Percentiles rank a stretch among this genome's conserved stretches.
phyloP scores from a whole-genome alignment of 23 red algal genomes.

The Gracilaria domingensis region DNA sequence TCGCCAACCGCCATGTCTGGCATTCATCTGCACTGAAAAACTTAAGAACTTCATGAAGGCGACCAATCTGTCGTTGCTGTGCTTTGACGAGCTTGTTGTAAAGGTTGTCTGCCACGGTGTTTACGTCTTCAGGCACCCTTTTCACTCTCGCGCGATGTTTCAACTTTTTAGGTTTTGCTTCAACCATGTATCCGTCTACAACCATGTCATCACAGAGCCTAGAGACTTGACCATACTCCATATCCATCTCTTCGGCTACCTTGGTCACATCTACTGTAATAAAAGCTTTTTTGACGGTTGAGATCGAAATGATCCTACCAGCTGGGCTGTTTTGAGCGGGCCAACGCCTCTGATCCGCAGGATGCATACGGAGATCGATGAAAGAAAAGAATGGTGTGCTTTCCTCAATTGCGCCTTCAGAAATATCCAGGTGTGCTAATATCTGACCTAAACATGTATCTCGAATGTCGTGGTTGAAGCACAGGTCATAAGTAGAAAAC shows the following conservation, averaged over 20 bases:
- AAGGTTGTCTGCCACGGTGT: slow-evolving; percentile 29
- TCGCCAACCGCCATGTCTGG: slow-evolving; percentile 40
- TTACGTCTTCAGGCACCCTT: slow-evolving; percentile 22
- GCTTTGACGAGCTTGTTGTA: slow-evolving; percentile 25
- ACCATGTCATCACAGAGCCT: slow-evolving; percentile 64
- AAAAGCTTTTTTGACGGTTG: slow-evolving; percentile 20
- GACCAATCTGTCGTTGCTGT: slow-evolving; percentile 37
- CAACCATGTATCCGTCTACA: slow-evolving; percentile 31
- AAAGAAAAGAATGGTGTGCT: slow-evolving; percentile 65
- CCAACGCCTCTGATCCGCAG: slow-evolving; percentile 14
- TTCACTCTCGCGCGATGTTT: slow-evolving; percentile 36
- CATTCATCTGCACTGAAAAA: slow-evolving; percentile 66
- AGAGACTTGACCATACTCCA: slow-evolving; percentile 51
- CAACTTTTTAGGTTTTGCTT: slow-evolving; percentile 44
- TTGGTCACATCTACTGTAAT: slow-evolving; percentile 34
- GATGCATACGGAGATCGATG: slow-evolving; percentile 36
- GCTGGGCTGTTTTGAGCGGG: slow-evolving; percentile 25
- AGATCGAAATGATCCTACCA: slow-evolving; percentile 11
- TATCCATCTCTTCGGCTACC: slow-evolving; percentile 45
- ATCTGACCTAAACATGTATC: slow-evolving; percentile 65
- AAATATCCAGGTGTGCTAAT: slow-evolving; percentile 70
- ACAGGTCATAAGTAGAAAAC: slow-evolving; percentile 55
- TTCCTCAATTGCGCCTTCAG: slow-evolving; percentile 57
- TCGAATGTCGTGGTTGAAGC: slow-evolving; percentile 67
- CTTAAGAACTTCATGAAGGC: slow-evolving; percentile 60